A percentile compares a stretch with the other conserved stretches of the same genome.
phyloP scores from a whole-genome alignment of 192 early-diverging fungal species.

The Endogone sp. region DNA sequence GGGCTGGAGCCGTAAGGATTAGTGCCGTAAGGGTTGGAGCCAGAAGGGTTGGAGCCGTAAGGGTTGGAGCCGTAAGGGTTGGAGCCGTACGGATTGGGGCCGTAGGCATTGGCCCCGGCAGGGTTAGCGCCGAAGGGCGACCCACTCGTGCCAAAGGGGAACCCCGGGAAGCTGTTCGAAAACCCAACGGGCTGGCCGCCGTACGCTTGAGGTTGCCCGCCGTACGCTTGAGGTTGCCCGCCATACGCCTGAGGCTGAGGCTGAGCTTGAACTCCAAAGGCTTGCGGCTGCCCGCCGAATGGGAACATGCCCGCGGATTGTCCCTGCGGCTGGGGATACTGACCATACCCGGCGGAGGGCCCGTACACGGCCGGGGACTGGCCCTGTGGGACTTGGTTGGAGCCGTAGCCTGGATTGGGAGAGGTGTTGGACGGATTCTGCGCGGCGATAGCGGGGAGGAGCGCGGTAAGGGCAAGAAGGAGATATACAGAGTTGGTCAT shows the following conservation, averaged over 20 bases:
- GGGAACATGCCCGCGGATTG: background rate
- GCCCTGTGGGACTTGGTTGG: background rate
- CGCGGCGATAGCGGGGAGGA: background rate
- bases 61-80: background rate
- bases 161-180: background rate
- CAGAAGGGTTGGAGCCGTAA: background rate
- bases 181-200: background rate
- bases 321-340: background rate
- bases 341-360: background rate
- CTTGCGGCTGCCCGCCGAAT: background rate
- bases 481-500: too few species aligned
- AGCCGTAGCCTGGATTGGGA: background rate
- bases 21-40: background rate
- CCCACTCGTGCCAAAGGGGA: too few species aligned
- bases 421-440: background rate
- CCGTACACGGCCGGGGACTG: background rate
- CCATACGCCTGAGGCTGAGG: too few species aligned
- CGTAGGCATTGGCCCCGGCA: background rate
- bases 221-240: background rate
- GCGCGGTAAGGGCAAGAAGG: too few species aligned
- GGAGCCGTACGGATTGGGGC: background rate
- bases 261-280: too few species aligned
- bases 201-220: background rate
- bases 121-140: background rate
- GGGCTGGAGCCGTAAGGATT: background rate